Base-by-base conservation (phyloP, 495 filamentous ascomycete species). In the Aspergillus nanangensis region DNA sequence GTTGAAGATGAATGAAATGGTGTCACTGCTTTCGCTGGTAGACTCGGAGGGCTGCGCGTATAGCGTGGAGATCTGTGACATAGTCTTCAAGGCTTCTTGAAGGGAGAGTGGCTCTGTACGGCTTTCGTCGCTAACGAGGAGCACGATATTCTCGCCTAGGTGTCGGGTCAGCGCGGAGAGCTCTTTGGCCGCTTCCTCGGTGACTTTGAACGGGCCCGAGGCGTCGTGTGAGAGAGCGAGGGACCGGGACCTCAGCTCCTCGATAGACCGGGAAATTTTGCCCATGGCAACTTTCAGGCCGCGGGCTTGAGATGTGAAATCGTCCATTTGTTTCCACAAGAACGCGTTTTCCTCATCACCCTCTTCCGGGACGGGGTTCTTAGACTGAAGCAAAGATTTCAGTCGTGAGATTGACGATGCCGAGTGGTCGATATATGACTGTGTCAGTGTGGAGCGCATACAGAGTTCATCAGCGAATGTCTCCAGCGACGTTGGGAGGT, bases 271-370 rank as follows among this genome's bases (percentile, higher is more conserved):
- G 13, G 85, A 74, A 4, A 88, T 81, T 64, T 97, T 97, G 39
- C 79, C 75, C 51, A 84, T 82, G 19, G 94, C 76, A 17, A 96
- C 88, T 66, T 95, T 96, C 25, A 84, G 77, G 57, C 85, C 90
- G 41, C 92, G 81, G 4, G 86, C 84, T 52, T 88, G 83, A 24
- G 75, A 78, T 48, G 91, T 73, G 17, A 93, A 78, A 7, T 71
- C 63, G 25, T 96, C 90, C 13, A 83, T 70, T 58, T 85, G 86
- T 51, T 77, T 79, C n/a, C 77, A 52, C 33, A 95, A 81, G 55
- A 85, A 77, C 24, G 76, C 62, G n/a, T 73, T 72, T 41, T 86
- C 77, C 47, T 86, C 85, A 23, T 74, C 72, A 9, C 65, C 60
- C 33, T 72, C 70, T 36, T 69, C 72, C n/a, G 57, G 48, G 8